Percentiles rank a stretch among this genome's conserved stretches.
Conservation (phyloP, 2,329 filamentous ascomycete species). For the Gyromitra esculenta region DNA sequence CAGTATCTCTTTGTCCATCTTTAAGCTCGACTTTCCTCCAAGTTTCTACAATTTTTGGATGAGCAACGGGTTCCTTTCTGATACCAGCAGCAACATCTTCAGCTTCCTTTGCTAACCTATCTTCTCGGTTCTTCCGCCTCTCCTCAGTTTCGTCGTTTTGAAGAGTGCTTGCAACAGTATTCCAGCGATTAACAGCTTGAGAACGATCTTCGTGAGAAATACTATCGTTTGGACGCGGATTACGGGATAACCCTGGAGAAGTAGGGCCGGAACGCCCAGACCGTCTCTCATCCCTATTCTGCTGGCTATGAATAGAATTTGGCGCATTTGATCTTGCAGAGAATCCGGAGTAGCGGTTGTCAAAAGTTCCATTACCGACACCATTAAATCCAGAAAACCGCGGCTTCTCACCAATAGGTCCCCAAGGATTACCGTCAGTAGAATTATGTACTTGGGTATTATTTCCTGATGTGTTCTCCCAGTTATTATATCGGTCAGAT, state of each 20-base stretch:
- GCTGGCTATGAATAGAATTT: conserved; percentile 37
- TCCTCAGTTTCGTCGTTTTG: conserved; percentile 44
- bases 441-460: conserved; percentile 31
- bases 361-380: conserved; percentile 51
- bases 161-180: conserved; percentile 45
- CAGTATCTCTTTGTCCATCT: conserved; percentile 38
- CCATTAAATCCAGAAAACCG: conserved; percentile 45
- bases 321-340: conserved; percentile 46
- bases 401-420: conserved; percentile 53
- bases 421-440: conserved; percentile 51
- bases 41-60: conserved; percentile 48
- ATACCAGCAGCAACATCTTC: conserved; percentile 50
- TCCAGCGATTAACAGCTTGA: conserved; percentile 50
- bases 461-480: conserved; percentile 31
- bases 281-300: conserved; percentile 46
- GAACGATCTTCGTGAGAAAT: conserved; percentile 49
- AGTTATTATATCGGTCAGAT: conserved; percentile 46
- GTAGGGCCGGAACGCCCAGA: conserved; percentile 29
- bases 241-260: conserved; percentile 41
- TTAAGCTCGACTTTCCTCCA: conserved; percentile 46
- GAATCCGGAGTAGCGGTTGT: conserved; percentile 48
- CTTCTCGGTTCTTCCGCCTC: conserved; percentile 45
- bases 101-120: conserved; percentile 43
- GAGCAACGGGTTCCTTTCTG: conserved; percentile 35
- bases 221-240: conserved; percentile 38